phyloP scores from a whole-genome alignment of 306 rosid genomes.

The Pueraria montana region DNA sequence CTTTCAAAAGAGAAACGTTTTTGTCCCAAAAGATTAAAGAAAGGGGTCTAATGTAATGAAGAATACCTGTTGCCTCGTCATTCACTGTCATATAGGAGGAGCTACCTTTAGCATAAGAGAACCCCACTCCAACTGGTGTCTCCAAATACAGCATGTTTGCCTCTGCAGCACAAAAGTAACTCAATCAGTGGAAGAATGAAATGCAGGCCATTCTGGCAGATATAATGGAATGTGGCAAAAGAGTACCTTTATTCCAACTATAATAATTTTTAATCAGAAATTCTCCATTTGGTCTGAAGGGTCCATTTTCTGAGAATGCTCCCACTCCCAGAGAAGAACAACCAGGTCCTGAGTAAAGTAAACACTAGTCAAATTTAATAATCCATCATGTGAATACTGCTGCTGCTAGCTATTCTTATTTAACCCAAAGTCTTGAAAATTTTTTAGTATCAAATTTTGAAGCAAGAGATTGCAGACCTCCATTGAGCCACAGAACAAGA shows the following conservation, averaged over 20 bases:
- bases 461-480: constrained; percentile 60
- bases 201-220: constrained; percentile 25
- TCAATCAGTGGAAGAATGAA: constrained; percentile 32
- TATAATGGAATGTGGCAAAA: background rate
- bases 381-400: background rate
- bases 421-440: background rate
- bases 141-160: constrained; percentile 81
- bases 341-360: constrained; percentile 75
- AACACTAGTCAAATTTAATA: background rate
- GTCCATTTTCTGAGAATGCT: constrained; percentile 89
- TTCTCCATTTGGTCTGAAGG: constrained; percentile 81
- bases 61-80: constrained; percentile 70
- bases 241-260: constrained; percentile 84
- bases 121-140: constrained; percentile 86
- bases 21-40: constrained; percentile 32
- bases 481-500: constrained; percentile 86
- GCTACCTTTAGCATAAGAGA: constrained; percentile 67
- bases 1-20: constrained; percentile 40
- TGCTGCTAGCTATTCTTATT: background rate
- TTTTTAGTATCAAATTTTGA: background rate
- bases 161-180: constrained; percentile 51
- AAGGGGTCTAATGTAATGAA: constrained; percentile 10
- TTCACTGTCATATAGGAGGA: constrained; percentile 66
- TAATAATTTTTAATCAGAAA: constrained; percentile 65
- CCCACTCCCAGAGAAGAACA: constrained; percentile 92